Evolutionary conservation across 139 green algal genomes (phyloP).

Genomic region (Pleodorina starrii): DNA sequence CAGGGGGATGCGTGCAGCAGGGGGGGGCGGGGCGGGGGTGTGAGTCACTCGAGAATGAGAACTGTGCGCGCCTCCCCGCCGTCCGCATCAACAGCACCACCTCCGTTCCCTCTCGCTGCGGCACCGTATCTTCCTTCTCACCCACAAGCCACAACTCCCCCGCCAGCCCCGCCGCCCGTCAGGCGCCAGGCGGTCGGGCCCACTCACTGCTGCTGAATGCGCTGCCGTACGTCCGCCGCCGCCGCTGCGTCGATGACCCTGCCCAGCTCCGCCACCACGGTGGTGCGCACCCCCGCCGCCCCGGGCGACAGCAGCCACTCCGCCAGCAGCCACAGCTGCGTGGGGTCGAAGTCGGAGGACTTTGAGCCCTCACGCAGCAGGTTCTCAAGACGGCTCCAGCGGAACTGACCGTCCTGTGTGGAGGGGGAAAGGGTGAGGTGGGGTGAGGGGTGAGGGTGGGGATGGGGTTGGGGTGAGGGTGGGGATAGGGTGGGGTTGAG

Average conservation of each 20-base stretch:
- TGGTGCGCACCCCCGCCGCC: slow-evolving; percentile 61
- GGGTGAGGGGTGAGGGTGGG: too few species aligned
- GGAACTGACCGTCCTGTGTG: slow-evolving; percentile 68
- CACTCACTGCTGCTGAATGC: slow-evolving; percentile 51
- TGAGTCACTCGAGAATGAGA: too few species aligned
- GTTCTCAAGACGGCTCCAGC: slow-evolving; percentile 92
- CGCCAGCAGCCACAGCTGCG: slow-evolving; percentile 90
- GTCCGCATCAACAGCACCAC: too few species aligned
- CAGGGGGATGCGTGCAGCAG: background rate
- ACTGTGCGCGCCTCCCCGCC: too few species aligned
- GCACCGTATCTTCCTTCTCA: too few species aligned
- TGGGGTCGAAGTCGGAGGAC: slow-evolving; percentile 83
- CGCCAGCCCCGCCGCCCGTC: too few species aligned
- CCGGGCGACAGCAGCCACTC: slow-evolving; percentile 82
- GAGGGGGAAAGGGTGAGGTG: too few species aligned
- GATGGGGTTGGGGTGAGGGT: too few species aligned
- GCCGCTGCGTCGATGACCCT: slow-evolving; percentile 80
- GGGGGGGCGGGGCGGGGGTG: background rate
- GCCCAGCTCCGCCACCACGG: slow-evolving; percentile 79
- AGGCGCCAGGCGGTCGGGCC: too few species aligned
- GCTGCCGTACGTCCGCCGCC: slow-evolving; percentile 58
- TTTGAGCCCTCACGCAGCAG: slow-evolving; percentile 87
- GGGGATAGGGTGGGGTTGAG: too few species aligned
- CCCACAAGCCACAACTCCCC: too few species aligned
- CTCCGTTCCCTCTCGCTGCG: too few species aligned